Evolutionary conservation across 2,329 filamentous ascomycete species (phyloP).

Genomic region (Hypoxylon sp.): DNA sequence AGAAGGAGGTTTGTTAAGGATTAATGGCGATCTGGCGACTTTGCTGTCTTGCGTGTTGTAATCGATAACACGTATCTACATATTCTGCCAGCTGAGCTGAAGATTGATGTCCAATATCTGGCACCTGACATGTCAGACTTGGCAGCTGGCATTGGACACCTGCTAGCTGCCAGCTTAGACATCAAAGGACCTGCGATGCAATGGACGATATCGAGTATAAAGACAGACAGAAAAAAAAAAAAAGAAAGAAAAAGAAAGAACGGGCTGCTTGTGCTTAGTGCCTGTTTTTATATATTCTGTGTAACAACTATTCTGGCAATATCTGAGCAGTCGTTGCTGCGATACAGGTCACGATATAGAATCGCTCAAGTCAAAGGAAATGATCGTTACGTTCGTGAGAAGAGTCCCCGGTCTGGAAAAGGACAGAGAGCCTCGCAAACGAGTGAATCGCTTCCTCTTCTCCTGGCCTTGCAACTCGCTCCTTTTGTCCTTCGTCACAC

Average conservation of each 20-base stretch:
- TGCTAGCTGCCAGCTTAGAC: not conserved
- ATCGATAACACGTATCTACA: conserved; percentile 2
- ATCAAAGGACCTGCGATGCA: too few relatives aligned
- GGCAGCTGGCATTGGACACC: not conserved
- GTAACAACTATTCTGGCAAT: too few relatives aligned
- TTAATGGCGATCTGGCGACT: conserved; percentile 37
- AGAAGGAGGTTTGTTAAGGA: conserved; percentile 6
- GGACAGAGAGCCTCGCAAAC: not conserved
- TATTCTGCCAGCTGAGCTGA: too few relatives aligned
- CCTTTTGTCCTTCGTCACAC: not conserved
- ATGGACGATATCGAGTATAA: too few relatives aligned
- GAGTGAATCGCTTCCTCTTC: not conserved
- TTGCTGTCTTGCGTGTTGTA: not conserved
- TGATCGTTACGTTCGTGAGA: conserved; percentile 2
- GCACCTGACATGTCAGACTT: too few relatives aligned
- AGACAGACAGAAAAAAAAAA: too few relatives aligned
- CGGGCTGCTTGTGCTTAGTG: too few relatives aligned
- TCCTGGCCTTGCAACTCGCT: not conserved
- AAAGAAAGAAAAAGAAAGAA: too few relatives aligned
- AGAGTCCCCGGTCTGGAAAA: not conserved
- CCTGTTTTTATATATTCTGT: too few relatives aligned
- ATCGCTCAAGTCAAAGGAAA: not conserved
- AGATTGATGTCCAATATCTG: too few relatives aligned
- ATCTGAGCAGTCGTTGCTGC: not conserved
- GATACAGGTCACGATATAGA: not conserved